These are phyloP conservation scores for Allium fistulosum DNA, from an alignment of 106 monocot species.

Conservation along the genomic window DNA sequence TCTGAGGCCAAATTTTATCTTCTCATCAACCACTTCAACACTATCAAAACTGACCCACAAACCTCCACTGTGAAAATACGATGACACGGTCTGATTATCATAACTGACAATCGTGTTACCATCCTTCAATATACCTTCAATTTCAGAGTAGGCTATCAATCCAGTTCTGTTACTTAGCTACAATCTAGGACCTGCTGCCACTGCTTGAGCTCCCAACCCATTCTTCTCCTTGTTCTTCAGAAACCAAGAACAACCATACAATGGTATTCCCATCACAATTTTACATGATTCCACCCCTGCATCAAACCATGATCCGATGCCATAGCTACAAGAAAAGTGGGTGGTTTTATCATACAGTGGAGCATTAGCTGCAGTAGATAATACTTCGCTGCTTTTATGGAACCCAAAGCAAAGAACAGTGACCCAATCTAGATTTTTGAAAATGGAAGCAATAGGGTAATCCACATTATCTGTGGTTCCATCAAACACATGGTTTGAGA, in stretches of 20 bases:
- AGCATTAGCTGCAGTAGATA: constrained; percentile 42
- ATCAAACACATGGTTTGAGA: constrained; percentile 66
- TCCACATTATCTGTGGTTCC: constrained; percentile 31
- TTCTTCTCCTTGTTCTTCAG: constrained; percentile 78
- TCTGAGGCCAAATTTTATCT: constrained; percentile 35
- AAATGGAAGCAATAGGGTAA: constrained; percentile 53
- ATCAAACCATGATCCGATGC: constrained; percentile 72
- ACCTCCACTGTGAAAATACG: constrained; percentile 43
- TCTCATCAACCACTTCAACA: constrained; percentile 38
- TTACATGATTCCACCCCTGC: constrained; percentile 60
- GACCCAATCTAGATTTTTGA: constrained; percentile 54
- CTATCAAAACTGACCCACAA: constrained; percentile 74
- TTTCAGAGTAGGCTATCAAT: constrained; percentile 63
- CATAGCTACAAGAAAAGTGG: constrained; percentile 63
- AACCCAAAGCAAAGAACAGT: constrained; percentile 52
- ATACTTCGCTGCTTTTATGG: constrained; percentile 22
- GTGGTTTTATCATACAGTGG: constrained; percentile 46
- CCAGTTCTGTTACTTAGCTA: constrained; percentile 66
- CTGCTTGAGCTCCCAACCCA: constrained; percentile 38
- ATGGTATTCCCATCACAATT: constrained; percentile 71
- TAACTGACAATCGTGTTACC: constrained; percentile 16
- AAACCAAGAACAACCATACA: constrained; percentile 76
- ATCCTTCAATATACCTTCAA: constrained; percentile 24
- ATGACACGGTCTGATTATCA: constrained; percentile 32
- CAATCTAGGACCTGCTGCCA: constrained; percentile 62